phyloP scores from a whole-genome alignment of 352 stramenopile species.

The Phytophthora citrophthora region DNA sequence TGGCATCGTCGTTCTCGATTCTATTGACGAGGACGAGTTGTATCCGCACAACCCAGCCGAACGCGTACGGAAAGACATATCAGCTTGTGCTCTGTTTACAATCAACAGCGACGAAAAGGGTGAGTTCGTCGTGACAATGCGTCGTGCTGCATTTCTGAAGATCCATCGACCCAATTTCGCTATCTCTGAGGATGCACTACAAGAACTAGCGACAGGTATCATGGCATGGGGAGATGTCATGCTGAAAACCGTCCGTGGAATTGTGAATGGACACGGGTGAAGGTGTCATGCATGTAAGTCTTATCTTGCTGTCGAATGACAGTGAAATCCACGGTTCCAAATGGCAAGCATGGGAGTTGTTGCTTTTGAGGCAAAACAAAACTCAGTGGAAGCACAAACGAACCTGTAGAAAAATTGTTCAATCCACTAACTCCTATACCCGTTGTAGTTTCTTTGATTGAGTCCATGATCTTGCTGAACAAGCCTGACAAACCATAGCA shows the following conservation, averaged over 20 bases:
- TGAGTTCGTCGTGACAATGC: constrained; percentile 36
- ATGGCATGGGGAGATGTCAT: constrained; percentile 20
- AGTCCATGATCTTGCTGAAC: constrained; percentile 40
- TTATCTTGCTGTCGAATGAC: not conserved
- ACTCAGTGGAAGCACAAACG: not conserved
- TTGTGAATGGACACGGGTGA: constrained; percentile 4
- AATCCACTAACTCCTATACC: not conserved
- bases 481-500: constrained; percentile 17
- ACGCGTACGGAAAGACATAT: constrained; percentile 38
- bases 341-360: not conserved
- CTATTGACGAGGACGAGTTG: constrained; percentile 45
- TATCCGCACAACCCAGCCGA: constrained; percentile 44
- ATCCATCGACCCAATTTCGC: constrained; percentile 27
- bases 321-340: not conserved
- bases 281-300: not conserved
- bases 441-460: not conserved
- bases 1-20: constrained; percentile 33
- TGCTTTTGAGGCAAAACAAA: not conserved
- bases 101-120: not conserved
- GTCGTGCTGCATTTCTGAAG: constrained; percentile 31
- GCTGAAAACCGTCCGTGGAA: constrained; percentile 22
- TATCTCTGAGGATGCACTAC: constrained; percentile 9
- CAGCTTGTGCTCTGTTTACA: constrained; percentile 12
- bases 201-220: constrained; percentile 21
- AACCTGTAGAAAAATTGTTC: not conserved